Evolutionary conservation across 2,329 filamentous ascomycete species (phyloP).

Genomic region (Alternaria sp.): DNA sequence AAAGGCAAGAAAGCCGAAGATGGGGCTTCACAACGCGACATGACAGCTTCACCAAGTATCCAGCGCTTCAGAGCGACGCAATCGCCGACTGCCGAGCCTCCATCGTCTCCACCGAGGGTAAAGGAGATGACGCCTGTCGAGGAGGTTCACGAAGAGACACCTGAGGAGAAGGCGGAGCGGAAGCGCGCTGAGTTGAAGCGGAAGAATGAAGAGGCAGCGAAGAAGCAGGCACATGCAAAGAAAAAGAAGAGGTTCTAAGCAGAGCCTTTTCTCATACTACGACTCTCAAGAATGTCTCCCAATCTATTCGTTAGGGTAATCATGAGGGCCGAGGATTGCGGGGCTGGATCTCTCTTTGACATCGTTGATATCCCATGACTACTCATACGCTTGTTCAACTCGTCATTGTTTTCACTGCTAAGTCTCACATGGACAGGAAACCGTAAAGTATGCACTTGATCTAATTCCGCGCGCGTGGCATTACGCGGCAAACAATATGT

Average conservation of each 20-base stretch:
- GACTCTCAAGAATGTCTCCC: neutral
- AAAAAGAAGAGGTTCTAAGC: conserved; percentile 41
- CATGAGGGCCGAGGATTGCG: too few species aligned
- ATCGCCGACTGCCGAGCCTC: conserved; percentile 12
- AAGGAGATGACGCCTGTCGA: conserved; percentile 18
- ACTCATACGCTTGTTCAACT: neutral
- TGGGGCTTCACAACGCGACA: conserved; percentile 3
- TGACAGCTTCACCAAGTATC: conserved; percentile 6
- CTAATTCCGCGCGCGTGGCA: neutral
- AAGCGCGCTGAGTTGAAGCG: conserved; percentile 64
- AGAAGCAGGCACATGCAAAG: conserved; percentile 55
- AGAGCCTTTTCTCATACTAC: too few species aligned
- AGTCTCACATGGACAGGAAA: neutral
- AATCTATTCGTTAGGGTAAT: neutral
- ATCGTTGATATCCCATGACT: neutral
- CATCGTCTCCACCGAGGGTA: conserved; percentile 13
- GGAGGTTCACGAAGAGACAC: conserved; percentile 44
- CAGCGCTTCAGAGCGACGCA: conserved; percentile 4
- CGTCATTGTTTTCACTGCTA: neutral
- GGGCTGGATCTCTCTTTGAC: neutral
- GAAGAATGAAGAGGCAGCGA: conserved; percentile 59
- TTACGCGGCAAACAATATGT: neutral
- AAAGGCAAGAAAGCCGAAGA: conserved; percentile 24
- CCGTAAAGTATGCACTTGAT: neutral
- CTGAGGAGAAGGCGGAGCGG: conserved; percentile 60